Evolutionary conservation across 305 asterid species (phyloP).

Genomic region (Solanum hybrid): DNA sequence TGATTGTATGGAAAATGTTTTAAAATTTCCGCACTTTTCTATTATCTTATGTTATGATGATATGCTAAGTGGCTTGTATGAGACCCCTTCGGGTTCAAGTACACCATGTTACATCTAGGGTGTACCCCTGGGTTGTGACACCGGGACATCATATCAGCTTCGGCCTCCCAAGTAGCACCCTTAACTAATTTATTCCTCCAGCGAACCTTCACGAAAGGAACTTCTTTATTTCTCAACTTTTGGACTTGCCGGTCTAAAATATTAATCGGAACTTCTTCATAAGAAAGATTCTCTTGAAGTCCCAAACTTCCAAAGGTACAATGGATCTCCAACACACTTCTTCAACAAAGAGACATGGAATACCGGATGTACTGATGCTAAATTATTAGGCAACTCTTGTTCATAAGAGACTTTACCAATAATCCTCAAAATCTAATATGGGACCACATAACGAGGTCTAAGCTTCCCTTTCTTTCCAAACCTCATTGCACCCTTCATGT

Average conservation of each 20-base stretch:
- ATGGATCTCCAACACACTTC: not conserved
- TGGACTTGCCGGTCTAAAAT: not conserved
- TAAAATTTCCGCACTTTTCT: too few species aligned
- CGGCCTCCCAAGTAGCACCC: not conserved
- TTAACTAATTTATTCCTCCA: not conserved
- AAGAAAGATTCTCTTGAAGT: not conserved
- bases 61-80: too few species aligned
- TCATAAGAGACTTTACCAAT: not conserved
- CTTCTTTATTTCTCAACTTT: not conserved
- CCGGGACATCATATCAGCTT: not conserved
- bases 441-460: not conserved
- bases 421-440: not conserved
- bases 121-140: too few species aligned
- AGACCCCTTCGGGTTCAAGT: too few species aligned
- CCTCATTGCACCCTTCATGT: not conserved
- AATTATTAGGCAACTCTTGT: not conserved
- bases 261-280: not conserved
- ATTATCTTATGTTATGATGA: too few species aligned
- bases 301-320: not conserved
- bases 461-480: not conserved
- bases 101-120: too few species aligned
- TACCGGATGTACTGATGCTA: not conserved
- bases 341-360: not conserved
- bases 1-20: too few species aligned
- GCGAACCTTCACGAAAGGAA: not conserved